Evolutionary conservation across 768 basidiomycete genomes (phyloP).

Genomic region (Boletus fagicola): DNA sequence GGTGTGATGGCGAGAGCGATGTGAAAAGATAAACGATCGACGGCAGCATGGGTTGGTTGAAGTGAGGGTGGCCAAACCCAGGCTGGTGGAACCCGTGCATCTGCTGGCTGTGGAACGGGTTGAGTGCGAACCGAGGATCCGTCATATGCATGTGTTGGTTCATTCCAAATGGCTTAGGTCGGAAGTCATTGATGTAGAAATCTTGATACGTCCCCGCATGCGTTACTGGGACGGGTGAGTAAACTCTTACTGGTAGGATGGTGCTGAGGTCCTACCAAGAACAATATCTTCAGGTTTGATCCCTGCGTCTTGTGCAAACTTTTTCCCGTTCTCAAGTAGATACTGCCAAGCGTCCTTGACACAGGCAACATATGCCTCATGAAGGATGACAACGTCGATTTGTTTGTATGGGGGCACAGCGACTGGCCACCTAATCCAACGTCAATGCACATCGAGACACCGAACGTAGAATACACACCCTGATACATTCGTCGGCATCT

Average conservation of each 20-base stretch:
- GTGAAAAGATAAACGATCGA: slow-evolving; percentile 45
- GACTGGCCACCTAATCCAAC: slow-evolving; percentile 41
- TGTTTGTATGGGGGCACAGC: slow-evolving; percentile 38
- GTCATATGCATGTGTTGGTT: slow-evolving; percentile 5
- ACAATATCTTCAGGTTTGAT: slow-evolving; percentile 43
- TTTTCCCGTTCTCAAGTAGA: slow-evolving; percentile 34
- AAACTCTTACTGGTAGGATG: background rate
- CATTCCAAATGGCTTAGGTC: slow-evolving; percentile 19
- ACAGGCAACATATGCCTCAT: slow-evolving; percentile 28
- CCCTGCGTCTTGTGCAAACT: slow-evolving; percentile 31
- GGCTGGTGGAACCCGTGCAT: slow-evolving; percentile 16
- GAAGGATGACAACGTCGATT: slow-evolving; percentile 39
- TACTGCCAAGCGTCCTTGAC: slow-evolving; percentile 41
- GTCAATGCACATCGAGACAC: background rate
- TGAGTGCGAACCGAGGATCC: slow-evolving; percentile 6
- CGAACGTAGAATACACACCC: slow-evolving; percentile 28
- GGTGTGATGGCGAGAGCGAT: slow-evolving; percentile 30
- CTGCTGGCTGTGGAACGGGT: slow-evolving; percentile 13
- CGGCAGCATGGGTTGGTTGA: slow-evolving; percentile 32
- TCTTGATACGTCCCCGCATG: slow-evolving; percentile 40
- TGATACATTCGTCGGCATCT: slow-evolving; percentile 30
- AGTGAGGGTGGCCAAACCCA: slow-evolving; percentile 12
- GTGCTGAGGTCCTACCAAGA: slow-evolving; percentile 33
- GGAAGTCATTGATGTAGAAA: slow-evolving; percentile 39
- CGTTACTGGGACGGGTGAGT: slow-evolving; percentile 34